Conservation (phyloP, 202 grass and related monocot genomes). For the Zizania palustris region DNA sequence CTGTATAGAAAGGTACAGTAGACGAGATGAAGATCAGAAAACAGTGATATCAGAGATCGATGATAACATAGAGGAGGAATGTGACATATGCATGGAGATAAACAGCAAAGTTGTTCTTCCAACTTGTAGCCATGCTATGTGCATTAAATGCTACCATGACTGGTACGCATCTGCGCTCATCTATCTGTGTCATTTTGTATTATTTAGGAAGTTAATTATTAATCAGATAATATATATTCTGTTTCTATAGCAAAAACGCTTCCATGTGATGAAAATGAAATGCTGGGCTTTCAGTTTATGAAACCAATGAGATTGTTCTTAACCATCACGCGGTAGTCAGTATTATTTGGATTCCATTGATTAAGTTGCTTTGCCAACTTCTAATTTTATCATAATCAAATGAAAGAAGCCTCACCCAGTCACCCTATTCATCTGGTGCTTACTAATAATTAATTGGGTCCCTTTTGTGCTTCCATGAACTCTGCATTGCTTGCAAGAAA, state of each 20-base stretch:
- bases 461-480: neutral
- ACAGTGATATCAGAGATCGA: constrained; percentile 74
- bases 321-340: neutral
- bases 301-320: neutral
- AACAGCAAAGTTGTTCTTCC: constrained; percentile 82
- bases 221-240: neutral
- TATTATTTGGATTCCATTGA: constrained; percentile 5
- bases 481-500: too few relatives aligned
- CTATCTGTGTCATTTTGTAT: constrained; percentile 13
- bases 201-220: neutral
- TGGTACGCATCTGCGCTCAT: constrained; percentile 62
- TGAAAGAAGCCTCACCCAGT: neutral
- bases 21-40: constrained; percentile 75
- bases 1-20: constrained; percentile 70
- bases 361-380: constrained; percentile 16
- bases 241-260: neutral
- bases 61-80: constrained; percentile 90
- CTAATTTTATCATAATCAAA: neutral
- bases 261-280: constrained; percentile 27
- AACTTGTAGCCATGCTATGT: constrained; percentile 87
- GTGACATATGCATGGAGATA: constrained; percentile 94
- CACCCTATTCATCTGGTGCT: constrained; percentile 11
- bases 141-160: constrained; percentile 88
- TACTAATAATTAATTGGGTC: neutral
- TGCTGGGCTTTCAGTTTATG: neutral